Percentiles rank a stretch among this genome's conserved stretches.
Evolutionary conservation across 176 grass and related monocot genomes (phyloP).

Genomic region (Eragrostis curvula): DNA sequence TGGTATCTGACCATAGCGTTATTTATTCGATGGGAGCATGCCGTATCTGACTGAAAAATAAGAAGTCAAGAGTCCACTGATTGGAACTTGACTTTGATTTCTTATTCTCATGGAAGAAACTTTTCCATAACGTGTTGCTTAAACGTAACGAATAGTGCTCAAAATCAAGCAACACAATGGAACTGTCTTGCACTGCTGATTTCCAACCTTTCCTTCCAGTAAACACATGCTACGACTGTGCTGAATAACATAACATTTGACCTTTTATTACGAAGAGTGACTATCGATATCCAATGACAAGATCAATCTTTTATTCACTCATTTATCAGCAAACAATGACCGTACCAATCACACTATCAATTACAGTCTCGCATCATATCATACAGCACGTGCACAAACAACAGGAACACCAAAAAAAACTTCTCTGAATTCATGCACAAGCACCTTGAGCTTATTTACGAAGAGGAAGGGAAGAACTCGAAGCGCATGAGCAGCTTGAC

Average conservation of each 20-base stretch:
- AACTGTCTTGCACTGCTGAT: background rate
- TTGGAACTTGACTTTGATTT: background rate
- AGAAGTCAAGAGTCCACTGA: background rate
- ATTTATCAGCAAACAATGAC: background rate
- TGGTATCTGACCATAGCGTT: background rate
- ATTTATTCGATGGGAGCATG: conserved; percentile 17
- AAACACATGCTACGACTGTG: background rate
- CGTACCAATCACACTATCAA: background rate
- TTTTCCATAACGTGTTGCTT: too few species aligned
- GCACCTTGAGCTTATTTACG: too few species aligned
- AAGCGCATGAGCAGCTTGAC: conserved; percentile 89
- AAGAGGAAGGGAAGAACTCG: conserved; percentile 28
- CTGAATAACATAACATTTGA: background rate
- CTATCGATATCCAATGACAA: background rate
- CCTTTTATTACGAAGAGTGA: background rate
- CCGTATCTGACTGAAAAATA: conserved; percentile 16
- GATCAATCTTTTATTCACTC: conserved; percentile 8
- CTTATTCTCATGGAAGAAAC: too few species aligned
- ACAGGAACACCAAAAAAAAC: background rate
- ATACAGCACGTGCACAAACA: background rate
- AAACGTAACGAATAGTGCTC: background rate
- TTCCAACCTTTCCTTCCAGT: background rate
- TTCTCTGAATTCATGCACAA: background rate
- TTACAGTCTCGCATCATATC: background rate
- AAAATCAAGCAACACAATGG: too few species aligned